These are phyloP conservation scores for Alternaria arbusti DNA, from an alignment of 2,329 filamentous ascomycete genomes.

Conservation along the genomic window DNA sequence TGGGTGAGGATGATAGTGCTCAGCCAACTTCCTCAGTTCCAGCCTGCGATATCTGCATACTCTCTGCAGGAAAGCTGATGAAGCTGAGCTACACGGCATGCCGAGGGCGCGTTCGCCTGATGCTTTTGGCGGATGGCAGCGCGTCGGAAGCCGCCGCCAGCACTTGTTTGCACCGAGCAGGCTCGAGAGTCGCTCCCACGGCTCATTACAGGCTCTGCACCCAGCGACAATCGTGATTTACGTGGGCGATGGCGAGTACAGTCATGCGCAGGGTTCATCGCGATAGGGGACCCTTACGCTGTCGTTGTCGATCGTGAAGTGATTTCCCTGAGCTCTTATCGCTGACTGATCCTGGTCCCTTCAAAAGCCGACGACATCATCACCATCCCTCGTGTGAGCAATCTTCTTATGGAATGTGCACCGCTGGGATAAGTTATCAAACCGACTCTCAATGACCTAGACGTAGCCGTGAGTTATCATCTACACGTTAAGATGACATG, in stretches of 20 bases:
- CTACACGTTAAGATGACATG: neutral
- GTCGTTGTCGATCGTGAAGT: neutral
- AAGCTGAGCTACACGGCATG: neutral
- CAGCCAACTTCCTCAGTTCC: neutral
- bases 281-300: neutral
- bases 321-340: neutral
- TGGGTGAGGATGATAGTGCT: neutral
- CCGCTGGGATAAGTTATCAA: neutral
- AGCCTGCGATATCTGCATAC: neutral
- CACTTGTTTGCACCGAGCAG: neutral
- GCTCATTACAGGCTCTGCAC: neutral
- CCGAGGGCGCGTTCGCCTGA: neutral
- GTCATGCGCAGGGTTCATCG: neutral
- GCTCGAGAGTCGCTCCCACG: neutral
- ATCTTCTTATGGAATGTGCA: neutral
- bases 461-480: neutral
- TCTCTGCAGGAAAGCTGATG: neutral
- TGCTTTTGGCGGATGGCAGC: constrained; percentile 8
- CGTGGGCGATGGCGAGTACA: neutral
- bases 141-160: constrained; percentile 7
- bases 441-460: neutral
- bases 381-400: neutral
- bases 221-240: neutral
- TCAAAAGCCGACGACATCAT: neutral
- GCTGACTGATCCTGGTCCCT: neutral